Conservation (phyloP, 331 rosid species). For the Cydonia oblonga region DNA sequence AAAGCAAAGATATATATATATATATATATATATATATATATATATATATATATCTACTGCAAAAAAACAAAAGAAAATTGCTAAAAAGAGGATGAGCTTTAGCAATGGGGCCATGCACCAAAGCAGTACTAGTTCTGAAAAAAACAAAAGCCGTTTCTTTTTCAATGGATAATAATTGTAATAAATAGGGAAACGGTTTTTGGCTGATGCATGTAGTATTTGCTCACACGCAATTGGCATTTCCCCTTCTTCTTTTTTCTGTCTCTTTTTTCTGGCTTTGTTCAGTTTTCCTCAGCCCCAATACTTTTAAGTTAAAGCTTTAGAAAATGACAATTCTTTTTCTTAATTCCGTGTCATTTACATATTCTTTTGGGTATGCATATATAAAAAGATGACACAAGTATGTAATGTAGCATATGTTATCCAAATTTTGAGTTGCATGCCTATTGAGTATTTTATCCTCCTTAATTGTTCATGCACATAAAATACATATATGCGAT, state of each 20-base stretch:
- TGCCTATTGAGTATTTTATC: neutral
- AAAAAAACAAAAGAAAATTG: neutral
- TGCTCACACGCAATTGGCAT: constrained; percentile 24
- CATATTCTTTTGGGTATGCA: neutral
- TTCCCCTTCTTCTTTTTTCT: neutral
- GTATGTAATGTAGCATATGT: neutral
- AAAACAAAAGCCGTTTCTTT: neutral
- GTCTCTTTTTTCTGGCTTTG: neutral
- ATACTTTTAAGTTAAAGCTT: neutral
- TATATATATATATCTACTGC: neutral
- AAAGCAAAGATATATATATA: too few species aligned
- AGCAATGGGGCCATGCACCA: neutral
- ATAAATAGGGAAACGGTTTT: constrained; percentile 6
- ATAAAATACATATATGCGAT: neutral
- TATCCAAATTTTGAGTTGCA: neutral
- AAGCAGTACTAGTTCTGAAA: neutral
- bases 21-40: too few species aligned
- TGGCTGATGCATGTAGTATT: neutral
- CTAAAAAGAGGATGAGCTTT: neutral
- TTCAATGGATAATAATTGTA: neutral
- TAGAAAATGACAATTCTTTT: constrained; percentile 3
- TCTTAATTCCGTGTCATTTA: neutral
- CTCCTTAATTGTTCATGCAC: neutral
- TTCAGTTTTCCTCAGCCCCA: neutral
- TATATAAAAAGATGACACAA: neutral